Conservation (phyloP, 108 stramenopile species). For the Skeletonema costatum region DNA sequence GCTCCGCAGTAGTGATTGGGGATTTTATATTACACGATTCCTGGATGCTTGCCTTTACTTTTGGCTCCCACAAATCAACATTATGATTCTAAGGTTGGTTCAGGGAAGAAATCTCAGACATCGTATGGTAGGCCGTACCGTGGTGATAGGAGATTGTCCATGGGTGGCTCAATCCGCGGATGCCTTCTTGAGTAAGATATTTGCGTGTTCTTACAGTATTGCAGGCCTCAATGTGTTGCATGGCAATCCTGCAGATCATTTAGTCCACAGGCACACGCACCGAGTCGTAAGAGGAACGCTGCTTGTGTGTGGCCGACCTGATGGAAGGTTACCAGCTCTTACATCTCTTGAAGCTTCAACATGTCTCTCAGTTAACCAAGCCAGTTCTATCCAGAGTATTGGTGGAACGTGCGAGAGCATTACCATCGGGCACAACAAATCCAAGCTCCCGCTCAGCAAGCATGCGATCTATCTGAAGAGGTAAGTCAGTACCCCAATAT, state of each 20-base stretch:
- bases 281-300: constrained; percentile 58
- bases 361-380: constrained; percentile 65
- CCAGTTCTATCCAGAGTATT: constrained; percentile 47
- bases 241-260: constrained; percentile 63
- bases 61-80: constrained; percentile 60
- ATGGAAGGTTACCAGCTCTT: constrained; percentile 59
- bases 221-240: constrained; percentile 55
- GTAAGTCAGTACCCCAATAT: not conserved
- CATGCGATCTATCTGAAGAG: constrained; percentile 1
- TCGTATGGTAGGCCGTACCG: constrained; percentile 71
- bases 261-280: constrained; percentile 71
- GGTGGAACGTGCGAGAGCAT: constrained; percentile 56
- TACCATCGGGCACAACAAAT: constrained; percentile 69
- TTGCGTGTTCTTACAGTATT: constrained; percentile 61
- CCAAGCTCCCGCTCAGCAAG: constrained; percentile 42
- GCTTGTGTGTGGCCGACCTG: constrained; percentile 66
- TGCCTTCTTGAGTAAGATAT: constrained; percentile 65
- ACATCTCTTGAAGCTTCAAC: constrained; percentile 58
- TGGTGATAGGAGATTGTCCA: constrained; percentile 65
- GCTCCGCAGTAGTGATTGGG: constrained; percentile 18
- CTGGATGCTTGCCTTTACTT: constrained; percentile 64
- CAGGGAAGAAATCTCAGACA: constrained; percentile 56
- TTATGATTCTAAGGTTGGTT: constrained; percentile 41
- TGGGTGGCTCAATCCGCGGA: constrained; percentile 65
- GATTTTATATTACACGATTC: constrained; percentile 40